Conservation (phyloP, 1,284 basidiomycete species). For the Ustilago trichophora region DNA sequence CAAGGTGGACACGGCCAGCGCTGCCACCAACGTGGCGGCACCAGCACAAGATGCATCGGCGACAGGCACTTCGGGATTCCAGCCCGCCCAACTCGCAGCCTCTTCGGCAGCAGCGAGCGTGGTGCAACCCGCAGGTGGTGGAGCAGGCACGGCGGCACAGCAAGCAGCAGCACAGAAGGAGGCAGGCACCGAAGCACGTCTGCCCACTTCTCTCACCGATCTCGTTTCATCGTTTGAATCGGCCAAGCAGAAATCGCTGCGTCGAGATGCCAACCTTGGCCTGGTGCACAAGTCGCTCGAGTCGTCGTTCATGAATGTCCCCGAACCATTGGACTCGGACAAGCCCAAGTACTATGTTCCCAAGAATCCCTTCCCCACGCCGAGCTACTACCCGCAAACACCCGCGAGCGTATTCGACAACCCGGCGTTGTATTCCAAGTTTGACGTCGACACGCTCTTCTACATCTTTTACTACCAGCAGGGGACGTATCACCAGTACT, state of each 20-base stretch:
- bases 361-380: constrained; percentile 87
- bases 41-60: background rate
- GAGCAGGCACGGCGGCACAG: constrained; percentile 49
- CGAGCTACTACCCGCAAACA: constrained; percentile 93
- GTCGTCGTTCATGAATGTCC: constrained; percentile 84
- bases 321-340: constrained; percentile 83
- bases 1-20: constrained; percentile 18
- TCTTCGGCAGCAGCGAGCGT: constrained; percentile 68
- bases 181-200: constrained; percentile 57
- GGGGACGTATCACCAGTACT: constrained; percentile 96
- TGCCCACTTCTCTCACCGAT: constrained; percentile 85
- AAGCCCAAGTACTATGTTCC: constrained; percentile 87
- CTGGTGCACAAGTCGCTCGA: constrained; percentile 83
- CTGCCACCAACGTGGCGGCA: background rate
- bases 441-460: constrained; percentile 97
- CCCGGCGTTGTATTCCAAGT: constrained; percentile 84
- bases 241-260: constrained; percentile 88
- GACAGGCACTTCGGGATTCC: constrained; percentile 28
- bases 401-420: constrained; percentile 84
- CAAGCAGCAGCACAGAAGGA: constrained; percentile 52
- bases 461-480: constrained; percentile 99
- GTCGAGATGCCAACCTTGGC: constrained; percentile 83
- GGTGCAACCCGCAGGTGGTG: constrained; percentile 52
- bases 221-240: constrained; percentile 93
- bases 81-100: constrained; percentile 61